A percentile compares a stretch with the other conserved stretches of the same genome.
These are phyloP conservation scores for Pouteria campechiana DNA, from an alignment of 179 eudicot genomes.

Conservation along the genomic window DNA sequence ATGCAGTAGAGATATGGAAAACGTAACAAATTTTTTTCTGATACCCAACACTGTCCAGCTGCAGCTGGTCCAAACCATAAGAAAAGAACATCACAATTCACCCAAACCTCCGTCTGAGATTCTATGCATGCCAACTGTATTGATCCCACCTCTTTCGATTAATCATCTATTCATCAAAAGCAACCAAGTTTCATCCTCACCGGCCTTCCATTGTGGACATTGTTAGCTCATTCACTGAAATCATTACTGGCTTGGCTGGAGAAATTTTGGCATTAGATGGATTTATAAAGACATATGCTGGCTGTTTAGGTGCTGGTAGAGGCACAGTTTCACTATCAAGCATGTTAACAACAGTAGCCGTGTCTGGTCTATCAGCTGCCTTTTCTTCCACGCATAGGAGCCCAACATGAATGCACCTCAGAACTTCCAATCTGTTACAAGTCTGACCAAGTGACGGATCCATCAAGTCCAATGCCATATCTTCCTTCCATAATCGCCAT, in stretches of 20 bases:
- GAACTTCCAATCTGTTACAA: conserved; percentile 1
- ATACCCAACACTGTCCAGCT: too few species aligned
- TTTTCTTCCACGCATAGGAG: conserved; percentile 21
- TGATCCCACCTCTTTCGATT: too few species aligned
- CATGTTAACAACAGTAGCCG: conserved; percentile 13
- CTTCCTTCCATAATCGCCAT: conserved; percentile 18
- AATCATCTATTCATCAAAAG: too few species aligned
- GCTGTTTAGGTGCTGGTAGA: conserved; percentile 18
- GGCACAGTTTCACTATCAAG: conserved; percentile 7
- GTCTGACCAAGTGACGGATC: conserved; percentile 4
- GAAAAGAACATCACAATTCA: too few species aligned
- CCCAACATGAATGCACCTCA: conserved; percentile 12
- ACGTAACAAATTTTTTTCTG: too few species aligned
- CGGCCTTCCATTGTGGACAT: background rate
- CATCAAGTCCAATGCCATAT: conserved; percentile 5
- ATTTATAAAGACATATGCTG: conserved; percentile 12
- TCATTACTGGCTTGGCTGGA: conserved; percentile 8
- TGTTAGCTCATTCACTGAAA: background rate
- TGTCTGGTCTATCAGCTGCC: conserved; percentile 16
- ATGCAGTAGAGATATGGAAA: too few species aligned
- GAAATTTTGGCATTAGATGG: background rate
- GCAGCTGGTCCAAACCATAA: too few species aligned
- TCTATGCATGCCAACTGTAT: too few species aligned
- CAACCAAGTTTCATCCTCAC: too few species aligned
- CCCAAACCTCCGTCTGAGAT: too few species aligned